Base-by-base conservation (phyloP, 2,329 filamentous ascomycete species). In the Thielaviopsis musarum region DNA sequence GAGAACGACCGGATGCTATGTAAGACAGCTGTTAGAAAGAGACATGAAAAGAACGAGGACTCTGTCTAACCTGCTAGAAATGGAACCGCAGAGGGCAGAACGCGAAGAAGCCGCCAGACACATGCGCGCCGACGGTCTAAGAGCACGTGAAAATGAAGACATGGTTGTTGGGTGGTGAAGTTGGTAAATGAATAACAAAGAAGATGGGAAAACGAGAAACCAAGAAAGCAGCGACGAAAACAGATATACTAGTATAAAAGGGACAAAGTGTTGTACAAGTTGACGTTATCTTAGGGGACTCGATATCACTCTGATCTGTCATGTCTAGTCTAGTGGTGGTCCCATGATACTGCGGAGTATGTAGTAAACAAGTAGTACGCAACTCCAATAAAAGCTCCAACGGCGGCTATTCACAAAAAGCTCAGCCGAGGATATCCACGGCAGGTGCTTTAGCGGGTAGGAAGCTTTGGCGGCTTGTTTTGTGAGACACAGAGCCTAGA, bases 1-100 rank as follows among this genome's bases (percentile, higher is more conserved):
- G 83, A 85, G 61, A 89, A 77, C 21, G 76, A 67, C 65, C 82
- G 79, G 61, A 69, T 64, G 64, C 72, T 72, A 64, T n/a, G 15
- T 17, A 59, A n/a, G 45, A 34, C 13, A 19, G 48, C 15, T 24
- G 56, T 61, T 24, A 62, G 59, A 54, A 28, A 30, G 51, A 17
- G 15, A 19, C 19, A 48, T 54, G 3, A 13, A 28, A 19, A 21
- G 17, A 55, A 49, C 5, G 17, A 45, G 17, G 38, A 45, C 15
- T 45, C 38, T 17, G n/a, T 17, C 49, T 34, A 13, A 53, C 49
- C 34, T 19, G 38, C 49, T 55, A 52, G 34, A 48, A 45, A 60
- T 5, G 13, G 45, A 19, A 34, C 15, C 21, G 7, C 26, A 5
- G 56, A 57, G n/a, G 21, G 26, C 24, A 26, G 22, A 21, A 19